Percentiles rank a stretch among this genome's conserved stretches.
Conservation (phyloP, 139 green algal species). For the Chlorella sp. region DNA sequence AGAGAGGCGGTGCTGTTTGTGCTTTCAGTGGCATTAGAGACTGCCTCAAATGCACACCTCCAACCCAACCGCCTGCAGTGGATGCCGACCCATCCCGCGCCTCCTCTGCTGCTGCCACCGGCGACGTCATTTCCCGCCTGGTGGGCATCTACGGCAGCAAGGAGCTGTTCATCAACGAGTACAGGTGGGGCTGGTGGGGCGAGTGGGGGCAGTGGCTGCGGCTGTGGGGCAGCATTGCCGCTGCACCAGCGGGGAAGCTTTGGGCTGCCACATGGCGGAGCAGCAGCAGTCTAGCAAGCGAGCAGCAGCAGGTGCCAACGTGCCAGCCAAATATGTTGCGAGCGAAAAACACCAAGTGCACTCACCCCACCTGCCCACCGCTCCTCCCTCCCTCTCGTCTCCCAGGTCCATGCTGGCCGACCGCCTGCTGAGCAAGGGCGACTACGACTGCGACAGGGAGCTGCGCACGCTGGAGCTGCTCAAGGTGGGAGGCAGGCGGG, state of each 20-base stretch:
- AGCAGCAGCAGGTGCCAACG: too few species aligned
- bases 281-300: too few species aligned
- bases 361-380: too few species aligned
- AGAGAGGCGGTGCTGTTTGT: too few species aligned
- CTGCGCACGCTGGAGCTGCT: slow-evolving; percentile 95
- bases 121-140: slow-evolving; percentile 84
- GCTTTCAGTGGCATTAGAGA: too few species aligned
- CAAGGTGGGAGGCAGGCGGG: slow-evolving; percentile 61
- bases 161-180: slow-evolving; percentile 94
- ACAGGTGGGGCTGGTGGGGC: slow-evolving; percentile 74
- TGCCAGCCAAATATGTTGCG: too few species aligned
- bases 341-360: too few species aligned
- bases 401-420: slow-evolving; percentile 83
- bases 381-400: neutral
- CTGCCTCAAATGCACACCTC: too few species aligned
- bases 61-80: neutral
- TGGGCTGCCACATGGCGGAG: too few species aligned
- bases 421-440: slow-evolving; percentile 79
- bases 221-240: too few species aligned
- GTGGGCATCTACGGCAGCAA: slow-evolving; percentile 87
- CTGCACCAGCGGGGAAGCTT: too few species aligned
- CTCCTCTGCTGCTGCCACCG: neutral
- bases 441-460: slow-evolving; percentile 88
- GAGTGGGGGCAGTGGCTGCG: neutral
- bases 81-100: slow-evolving; percentile 34